These are phyloP conservation scores for Umbelopsis sp. DNA, from an alignment of 192 early-diverging fungal genomes.

Conservation along the genomic window DNA sequence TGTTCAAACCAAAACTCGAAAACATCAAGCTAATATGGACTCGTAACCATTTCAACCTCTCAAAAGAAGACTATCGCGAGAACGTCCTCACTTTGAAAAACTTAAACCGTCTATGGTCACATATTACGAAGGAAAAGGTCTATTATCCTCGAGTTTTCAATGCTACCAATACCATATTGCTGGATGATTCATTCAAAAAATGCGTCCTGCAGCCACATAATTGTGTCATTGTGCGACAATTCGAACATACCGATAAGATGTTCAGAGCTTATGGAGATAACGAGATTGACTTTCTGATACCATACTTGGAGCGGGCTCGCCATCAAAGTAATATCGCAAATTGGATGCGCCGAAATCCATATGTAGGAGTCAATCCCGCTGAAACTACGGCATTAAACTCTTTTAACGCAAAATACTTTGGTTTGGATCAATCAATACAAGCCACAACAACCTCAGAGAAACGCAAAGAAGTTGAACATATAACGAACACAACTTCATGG, in stretches of 20 bases:
- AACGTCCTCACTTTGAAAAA: background rate
- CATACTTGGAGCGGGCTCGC: background rate
- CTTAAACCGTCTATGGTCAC: background rate
- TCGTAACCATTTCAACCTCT: background rate
- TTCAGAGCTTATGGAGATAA: constrained; percentile 3
- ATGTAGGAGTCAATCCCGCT: background rate
- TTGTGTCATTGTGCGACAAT: background rate
- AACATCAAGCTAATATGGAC: constrained; percentile 3
- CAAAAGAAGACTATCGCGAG: background rate
- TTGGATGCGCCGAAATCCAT: constrained; percentile 7
- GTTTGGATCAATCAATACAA: background rate
- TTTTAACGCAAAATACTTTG: background rate
- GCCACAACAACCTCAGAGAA: background rate
- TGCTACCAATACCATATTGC: background rate
- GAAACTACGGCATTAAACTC: constrained; percentile 3
- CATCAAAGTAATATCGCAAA: constrained; percentile 6
- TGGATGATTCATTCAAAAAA: constrained; percentile 6
- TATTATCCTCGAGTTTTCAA: background rate
- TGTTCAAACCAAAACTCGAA: background rate
- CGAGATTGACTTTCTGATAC: constrained; percentile 4
- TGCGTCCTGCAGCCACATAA: background rate
- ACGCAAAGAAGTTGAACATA: background rate
- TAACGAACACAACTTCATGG: no score
- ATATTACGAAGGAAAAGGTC: background rate
- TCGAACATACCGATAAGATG: background rate